Conservation (phyloP, 2,329 filamentous ascomycete species). For the Ceratocystis smalleyi region DNA sequence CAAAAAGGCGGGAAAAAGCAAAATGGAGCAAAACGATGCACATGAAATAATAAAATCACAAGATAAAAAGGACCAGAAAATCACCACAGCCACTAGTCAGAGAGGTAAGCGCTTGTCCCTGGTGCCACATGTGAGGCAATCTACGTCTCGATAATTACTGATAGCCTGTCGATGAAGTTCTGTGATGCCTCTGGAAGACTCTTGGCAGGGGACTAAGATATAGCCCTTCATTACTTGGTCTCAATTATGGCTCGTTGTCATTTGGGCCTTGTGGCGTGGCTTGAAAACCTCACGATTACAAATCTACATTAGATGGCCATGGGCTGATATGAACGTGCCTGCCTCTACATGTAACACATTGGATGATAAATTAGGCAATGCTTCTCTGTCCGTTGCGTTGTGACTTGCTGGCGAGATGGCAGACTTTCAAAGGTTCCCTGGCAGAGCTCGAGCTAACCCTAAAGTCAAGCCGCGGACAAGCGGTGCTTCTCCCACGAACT, state of each 20-base stretch:
- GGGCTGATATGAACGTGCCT: neutral
- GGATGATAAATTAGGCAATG: neutral
- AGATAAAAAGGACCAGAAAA: neutral
- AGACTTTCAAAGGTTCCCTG: no score
- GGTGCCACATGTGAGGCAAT: neutral
- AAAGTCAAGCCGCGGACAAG: no score
- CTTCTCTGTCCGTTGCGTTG: neutral
- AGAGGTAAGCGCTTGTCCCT: neutral
- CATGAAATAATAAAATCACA: neutral
- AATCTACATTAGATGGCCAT: neutral
- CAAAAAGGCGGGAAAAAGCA: neutral
- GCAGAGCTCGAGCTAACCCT: no score
- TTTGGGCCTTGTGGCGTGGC: neutral
- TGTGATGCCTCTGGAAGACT: neutral
- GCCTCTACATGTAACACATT: neutral
- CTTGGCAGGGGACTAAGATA: neutral
- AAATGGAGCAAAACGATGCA: neutral
- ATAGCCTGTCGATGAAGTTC: conserved; percentile 1
- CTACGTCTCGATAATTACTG: neutral
- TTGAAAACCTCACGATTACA: neutral
- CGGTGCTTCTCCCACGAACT: no score
- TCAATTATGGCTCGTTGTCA: no score
- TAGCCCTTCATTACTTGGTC: neutral
- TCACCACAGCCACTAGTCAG: neutral
- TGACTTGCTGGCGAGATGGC: neutral